Base-by-base conservation (phyloP, 2,329 filamentous ascomycete genomes). In the Neonectria sp. region DNA sequence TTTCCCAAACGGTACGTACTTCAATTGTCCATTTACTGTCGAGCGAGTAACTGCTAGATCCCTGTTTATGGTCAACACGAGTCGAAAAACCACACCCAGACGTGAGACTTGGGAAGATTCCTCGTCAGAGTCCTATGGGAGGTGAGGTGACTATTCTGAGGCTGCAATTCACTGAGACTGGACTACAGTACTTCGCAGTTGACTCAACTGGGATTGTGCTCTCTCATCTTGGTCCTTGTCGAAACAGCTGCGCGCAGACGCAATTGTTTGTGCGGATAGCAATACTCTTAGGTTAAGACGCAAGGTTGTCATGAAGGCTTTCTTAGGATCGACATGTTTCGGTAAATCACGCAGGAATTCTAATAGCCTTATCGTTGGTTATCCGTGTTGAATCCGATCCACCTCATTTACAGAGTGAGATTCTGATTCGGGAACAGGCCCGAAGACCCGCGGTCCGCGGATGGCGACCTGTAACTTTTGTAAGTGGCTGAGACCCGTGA, bases 401-500 rank as follows among this genome's bases (percentile, higher is more conserved):
- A 51, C 25, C 6, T 29, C 46, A 29, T 21, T 24, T 24, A 4
- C 15, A 15, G 15, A 40, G 15, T 17, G 17, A n/a, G 8, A 40
- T 40, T n/a, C 24, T 21, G n/a, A 24, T n/a, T 45, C 40, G 40
- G n/a, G 31, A 35, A 33, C n/a, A 53, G 29, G 15, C 37, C 37
- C 37, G n/a, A 24, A 6, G n/a, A 4, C 27, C 27, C 27, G 48
- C 17, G 17, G 15, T 17, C 27, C 27, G 48, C 17, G 17, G 15
- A n/a, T 24, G 13, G 8, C 31, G 31, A 35, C 31, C n/a, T 25
- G 29, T 33, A 53, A 4, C 29, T 53, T 21, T 21, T 31, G 49
- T n/a, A 52, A 52, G 31, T 52, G 8, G 27, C 49, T 29, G 31
- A 52, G 27, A 52, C 49, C 25, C 43, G 55, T 31, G 31, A 24